Conservation (phyloP, 2,329 filamentous ascomycete genomes). For the Diaporthe sp. region DNA sequence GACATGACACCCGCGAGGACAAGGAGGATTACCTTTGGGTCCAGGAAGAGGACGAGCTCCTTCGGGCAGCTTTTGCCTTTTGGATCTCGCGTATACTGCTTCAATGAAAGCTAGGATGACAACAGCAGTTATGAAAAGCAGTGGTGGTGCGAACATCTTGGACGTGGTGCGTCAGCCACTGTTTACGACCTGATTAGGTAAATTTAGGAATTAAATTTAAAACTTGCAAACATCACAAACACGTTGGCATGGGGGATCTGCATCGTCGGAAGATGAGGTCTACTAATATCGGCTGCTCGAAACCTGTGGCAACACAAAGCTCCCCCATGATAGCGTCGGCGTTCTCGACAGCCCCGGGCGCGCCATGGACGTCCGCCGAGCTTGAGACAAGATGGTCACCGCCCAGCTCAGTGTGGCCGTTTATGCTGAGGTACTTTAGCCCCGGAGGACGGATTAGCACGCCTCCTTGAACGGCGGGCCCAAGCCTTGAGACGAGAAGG, state of each 20-base stretch:
- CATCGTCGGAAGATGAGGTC: not conserved
- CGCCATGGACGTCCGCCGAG: conserved; percentile 19
- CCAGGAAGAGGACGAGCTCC: conserved; percentile 49
- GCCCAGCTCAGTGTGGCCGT: not conserved
- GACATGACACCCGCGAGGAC: not conserved
- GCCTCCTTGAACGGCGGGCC: not conserved
- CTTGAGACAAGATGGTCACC: not conserved
- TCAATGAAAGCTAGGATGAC: not conserved
- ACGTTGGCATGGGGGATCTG: not conserved
- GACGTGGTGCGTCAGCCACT: not conserved
- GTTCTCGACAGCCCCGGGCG: not conserved
- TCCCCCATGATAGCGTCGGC: not conserved
- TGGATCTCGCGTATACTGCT: not conserved
- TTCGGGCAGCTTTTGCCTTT: conserved; percentile 45
- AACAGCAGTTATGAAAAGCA: not conserved
- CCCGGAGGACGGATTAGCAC: not conserved
- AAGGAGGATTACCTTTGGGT: conserved; percentile 44
- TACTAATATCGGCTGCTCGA: conserved; percentile 3
- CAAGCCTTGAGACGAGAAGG: not conserved
- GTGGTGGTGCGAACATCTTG: not conserved
- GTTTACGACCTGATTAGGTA: not conserved
- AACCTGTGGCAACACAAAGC: not conserved
- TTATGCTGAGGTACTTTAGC: not conserved
- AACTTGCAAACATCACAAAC: not conserved
- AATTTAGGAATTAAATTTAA: not conserved